Percentiles rank a stretch among this genome's conserved stretches.
These are phyloP conservation scores for Hyaloperonospora brassicae DNA, from an alignment of 352 stramenopile genomes.

Conservation along the genomic window DNA sequence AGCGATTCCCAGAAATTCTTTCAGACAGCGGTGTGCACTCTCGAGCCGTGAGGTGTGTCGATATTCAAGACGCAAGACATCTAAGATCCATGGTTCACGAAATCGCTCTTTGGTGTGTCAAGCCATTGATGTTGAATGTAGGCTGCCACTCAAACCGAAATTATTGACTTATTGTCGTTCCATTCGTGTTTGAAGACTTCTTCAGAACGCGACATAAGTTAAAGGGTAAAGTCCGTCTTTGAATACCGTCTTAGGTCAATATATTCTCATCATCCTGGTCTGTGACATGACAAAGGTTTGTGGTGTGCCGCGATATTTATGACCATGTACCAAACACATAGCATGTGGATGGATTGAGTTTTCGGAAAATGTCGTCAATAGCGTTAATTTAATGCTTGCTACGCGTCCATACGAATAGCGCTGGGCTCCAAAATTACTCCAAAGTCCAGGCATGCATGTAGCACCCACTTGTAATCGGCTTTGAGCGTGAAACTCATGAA, in stretches of 20 bases:
- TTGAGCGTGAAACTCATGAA: not conserved
- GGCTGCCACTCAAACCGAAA: not conserved
- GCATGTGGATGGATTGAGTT: not conserved
- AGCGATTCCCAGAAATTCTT: not conserved
- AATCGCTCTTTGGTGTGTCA: not conserved
- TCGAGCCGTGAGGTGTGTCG: not conserved
- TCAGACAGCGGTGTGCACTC: not conserved
- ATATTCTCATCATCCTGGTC: not conserved
- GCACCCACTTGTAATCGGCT: not conserved
- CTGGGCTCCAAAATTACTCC: not conserved
- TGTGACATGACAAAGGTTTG: not conserved
- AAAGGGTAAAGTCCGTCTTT: not conserved
- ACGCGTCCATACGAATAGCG: not conserved
- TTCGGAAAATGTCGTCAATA: not conserved
- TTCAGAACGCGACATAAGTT: not conserved
- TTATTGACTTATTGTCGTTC: not conserved
- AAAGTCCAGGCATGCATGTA: not conserved
- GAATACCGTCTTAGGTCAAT: not conserved
- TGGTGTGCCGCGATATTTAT: not conserved
- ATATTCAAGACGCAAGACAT: not conserved
- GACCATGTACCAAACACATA: not conserved
- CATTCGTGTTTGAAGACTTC: not conserved
- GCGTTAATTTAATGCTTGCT: not conserved
- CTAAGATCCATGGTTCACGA: not conserved
- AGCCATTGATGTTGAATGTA: not conserved